Base-by-base conservation (phyloP, 257 asterid species). In the Capsicum baccatum region DNA sequence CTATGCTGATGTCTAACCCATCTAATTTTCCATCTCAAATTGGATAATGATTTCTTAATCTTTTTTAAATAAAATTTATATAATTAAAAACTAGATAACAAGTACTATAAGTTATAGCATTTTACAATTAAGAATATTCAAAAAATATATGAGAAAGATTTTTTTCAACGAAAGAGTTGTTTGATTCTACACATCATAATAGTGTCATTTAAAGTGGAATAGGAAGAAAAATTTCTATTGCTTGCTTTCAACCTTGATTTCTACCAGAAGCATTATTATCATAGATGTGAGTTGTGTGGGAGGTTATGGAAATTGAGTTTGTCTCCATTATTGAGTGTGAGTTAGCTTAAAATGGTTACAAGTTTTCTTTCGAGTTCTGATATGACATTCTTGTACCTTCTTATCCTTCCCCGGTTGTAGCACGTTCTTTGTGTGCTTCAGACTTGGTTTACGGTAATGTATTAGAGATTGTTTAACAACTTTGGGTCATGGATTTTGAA, bases 341-440 rank as follows among this genome's bases (percentile, higher is more conserved):
- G 47, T 76, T 52, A 76, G 48, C 81, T 76, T 76, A 26, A 26
- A 48, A 76, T 76, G 47, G 81, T 74, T 74, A 50, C 47, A 13
- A 50, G n/a, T 3, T 76, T 8, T 52, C 26, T 76, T 76, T 48
- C 48, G 12, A 26, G 63, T 52, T 76, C 63, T 76, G 62, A 52
- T 47, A 76, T 76, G 63, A 26, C 21, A 48, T 48, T 3, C 79
- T n/a, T 13, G 21, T 73, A 67, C 74, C 42, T 16, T 55, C 81
- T 21, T 19, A 13, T 44, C 60, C 44, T 50, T 14, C 26, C 64
- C 64, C 3, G 2, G 64, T 26, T 33, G 16, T 10, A 33, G 33
- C 33, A 13, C 50, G 16, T 54, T 78, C 26, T 8, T 33, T 78
- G 42, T 78, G 64, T 78, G 82, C 82, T 78, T 14, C 47, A 3